These are phyloP conservation scores for Coemansia sp. DNA, from an alignment of 192 early-diverging fungal species.

Conservation along the genomic window DNA sequence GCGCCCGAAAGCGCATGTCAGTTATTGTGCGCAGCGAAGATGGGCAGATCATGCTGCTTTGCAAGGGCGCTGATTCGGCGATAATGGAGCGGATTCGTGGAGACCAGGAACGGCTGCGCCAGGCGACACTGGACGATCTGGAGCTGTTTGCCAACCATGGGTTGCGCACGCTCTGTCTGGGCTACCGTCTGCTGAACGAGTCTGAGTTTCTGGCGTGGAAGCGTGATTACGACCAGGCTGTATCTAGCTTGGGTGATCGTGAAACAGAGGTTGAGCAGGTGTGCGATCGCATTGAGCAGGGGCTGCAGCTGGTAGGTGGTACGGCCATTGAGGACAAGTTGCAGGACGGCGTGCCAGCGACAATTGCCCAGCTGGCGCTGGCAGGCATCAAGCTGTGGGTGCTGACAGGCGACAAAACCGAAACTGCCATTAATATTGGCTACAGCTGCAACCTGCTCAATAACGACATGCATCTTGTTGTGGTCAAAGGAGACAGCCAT, in stretches of 20 bases:
- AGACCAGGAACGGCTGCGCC: conserved; percentile 67
- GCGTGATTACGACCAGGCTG: conserved; percentile 69
- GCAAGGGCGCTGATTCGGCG: conserved; percentile 93
- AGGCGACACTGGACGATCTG: conserved; percentile 70
- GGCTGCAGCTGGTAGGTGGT: conserved; percentile 83
- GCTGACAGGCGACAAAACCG: conserved; percentile 94
- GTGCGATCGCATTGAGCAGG: conserved; percentile 76
- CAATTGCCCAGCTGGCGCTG: conserved; percentile 75
- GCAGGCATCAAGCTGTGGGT: conserved; percentile 97
- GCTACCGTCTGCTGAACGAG: conserved; percentile 68
- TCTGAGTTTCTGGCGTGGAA: conserved; percentile 72
- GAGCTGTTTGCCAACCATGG: conserved; percentile 78
- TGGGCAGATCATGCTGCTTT: conserved; percentile 72
- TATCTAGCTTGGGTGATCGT: conserved; percentile 69
- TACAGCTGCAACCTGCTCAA: conserved; percentile 88
- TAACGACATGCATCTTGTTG: conserved; percentile 77
- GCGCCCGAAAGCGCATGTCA: conserved; percentile 94
- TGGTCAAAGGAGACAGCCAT: conserved; percentile 62
- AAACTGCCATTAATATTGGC: conserved; percentile 98
- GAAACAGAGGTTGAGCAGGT: conserved; percentile 76
- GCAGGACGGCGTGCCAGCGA: conserved; percentile 95
- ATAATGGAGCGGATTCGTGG: conserved; percentile 79
- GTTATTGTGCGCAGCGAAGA: conserved; percentile 79
- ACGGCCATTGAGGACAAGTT: conserved; percentile 98
- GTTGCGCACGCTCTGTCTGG: conserved; percentile 86